Percentiles rank a stretch among this genome's conserved stretches.
These are phyloP conservation scores for Poa annua DNA, from an alignment of 176 grass and related monocot species.

Conservation along the genomic window DNA sequence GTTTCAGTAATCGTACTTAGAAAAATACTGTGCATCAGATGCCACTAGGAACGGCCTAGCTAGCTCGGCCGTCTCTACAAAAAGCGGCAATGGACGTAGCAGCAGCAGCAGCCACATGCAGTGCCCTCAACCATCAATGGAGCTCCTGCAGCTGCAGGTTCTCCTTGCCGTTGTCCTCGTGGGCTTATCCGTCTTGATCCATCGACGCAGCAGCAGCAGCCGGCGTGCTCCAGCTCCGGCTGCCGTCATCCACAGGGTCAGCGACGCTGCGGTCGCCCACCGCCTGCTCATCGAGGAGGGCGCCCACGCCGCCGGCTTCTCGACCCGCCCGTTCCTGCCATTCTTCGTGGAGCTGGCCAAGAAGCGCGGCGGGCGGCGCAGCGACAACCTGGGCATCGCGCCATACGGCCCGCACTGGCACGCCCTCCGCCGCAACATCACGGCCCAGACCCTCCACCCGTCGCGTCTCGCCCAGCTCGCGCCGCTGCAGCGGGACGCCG, in stretches of 20 bases:
- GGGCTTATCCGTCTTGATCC: neutral
- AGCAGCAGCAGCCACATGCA: too few species aligned
- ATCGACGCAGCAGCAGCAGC: neutral
- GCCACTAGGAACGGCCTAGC: too few species aligned
- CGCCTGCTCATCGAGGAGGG: neutral
- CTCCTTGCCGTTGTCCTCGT: neutral
- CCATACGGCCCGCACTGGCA: neutral
- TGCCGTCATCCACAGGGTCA: neutral
- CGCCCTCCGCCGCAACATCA: neutral
- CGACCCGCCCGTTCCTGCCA: neutral
- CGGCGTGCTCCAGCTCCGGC: neutral
- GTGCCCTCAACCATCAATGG: neutral
- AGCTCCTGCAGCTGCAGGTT: neutral
- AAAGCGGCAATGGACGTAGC: too few species aligned
- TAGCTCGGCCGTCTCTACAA: too few species aligned
- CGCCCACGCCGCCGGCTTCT: neutral
- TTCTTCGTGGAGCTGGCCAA: neutral
- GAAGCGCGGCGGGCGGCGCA: neutral
- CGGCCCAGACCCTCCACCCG: conserved; percentile 15
- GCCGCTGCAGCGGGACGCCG: neutral
- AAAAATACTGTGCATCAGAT: too few species aligned
- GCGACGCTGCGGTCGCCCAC: neutral
- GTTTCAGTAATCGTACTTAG: too few species aligned
- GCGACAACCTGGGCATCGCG: neutral
- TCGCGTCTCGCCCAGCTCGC: neutral